A percentile compares a stretch with the other conserved stretches of the same genome.
These are phyloP conservation scores for Acanthamoeba sp. DNA, from an alignment of 208 protist species.

Conservation along the genomic window DNA sequence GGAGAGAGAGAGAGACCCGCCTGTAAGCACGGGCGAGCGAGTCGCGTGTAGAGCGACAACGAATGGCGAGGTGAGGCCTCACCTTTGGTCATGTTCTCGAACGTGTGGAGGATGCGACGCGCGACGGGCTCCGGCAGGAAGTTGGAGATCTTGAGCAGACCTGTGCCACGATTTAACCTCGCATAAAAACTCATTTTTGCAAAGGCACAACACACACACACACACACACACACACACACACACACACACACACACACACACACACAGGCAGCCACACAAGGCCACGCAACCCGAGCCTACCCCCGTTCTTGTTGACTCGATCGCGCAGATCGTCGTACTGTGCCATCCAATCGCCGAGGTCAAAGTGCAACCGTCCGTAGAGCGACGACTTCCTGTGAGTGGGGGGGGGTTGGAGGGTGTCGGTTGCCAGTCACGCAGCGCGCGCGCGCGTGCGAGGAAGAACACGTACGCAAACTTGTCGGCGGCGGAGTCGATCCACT, in stretches of 20 bases:
- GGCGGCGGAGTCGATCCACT: conserved; percentile 15
- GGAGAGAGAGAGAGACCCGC: too few species aligned
- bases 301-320: background rate
- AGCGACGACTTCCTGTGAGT: background rate
- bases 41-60: background rate
- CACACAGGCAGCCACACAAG: background rate
- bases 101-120: conserved; percentile 3
- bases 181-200: too few species aligned
- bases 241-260: background rate
- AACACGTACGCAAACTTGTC: conserved; percentile 4
- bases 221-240: too few species aligned
- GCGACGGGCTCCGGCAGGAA: conserved; percentile 48
- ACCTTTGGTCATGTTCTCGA: conserved; percentile 4
- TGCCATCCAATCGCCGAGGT: background rate
- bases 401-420: too few species aligned
- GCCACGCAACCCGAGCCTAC: background rate
- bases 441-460: too few species aligned
- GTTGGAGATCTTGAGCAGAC: conserved; percentile 50
- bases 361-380: conserved; percentile 2
- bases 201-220: too few species aligned
- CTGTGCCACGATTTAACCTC: too few species aligned
- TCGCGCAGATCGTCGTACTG: conserved; percentile 41
- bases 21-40: too few species aligned
- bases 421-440: too few species aligned
- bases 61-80: background rate